Evolutionary conservation across 1,284 basidiomycete genomes (phyloP), one percentile per base, ranked within the genome.

Genomic region (Malassezia obtusa): DNA sequence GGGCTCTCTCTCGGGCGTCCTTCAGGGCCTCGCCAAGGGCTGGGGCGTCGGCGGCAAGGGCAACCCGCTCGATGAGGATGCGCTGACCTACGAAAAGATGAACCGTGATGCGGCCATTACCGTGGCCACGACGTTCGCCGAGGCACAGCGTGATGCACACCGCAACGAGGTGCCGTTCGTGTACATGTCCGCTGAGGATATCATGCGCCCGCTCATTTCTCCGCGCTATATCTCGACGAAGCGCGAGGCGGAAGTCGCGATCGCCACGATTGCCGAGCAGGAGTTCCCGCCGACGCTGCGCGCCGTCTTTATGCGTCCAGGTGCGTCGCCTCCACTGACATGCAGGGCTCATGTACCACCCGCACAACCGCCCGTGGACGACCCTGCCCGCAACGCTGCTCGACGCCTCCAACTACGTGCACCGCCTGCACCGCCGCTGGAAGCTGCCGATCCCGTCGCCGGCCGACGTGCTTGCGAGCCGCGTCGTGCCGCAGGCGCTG

Each of bases 141-240:
- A 53, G 12, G 19, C 26, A 7, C 38, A 52, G 41, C 45, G 32
- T 15, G 36, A n/a, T 1, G 15, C 14, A 9, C 39, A 44, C 11
- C 24, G n/a, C 38, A 19, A 10, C 21, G 7, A 40, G n/a, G n/a
- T 60, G 14, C 82, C 88, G 5, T 96, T 98, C 75, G 80, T 95
- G 38, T 96, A 86, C 76, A 80, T 98, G 58, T 98, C 92, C 30
- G 91, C 92, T 4, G 91, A 91, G 64, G 90, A 95, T 68, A 82
- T 91, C 38, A 89, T 84, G 76, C 81, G 87, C 24, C 92, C 92
- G 1, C 69, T 92, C 60, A 82, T 96, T 30, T 83, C 90, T 22
- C 78, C 81, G 0, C 77, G 85, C 36, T 96, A 96, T 76, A 88
- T 94, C 62, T 79, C 83, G 66, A 85, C 86, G 4, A 96, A 98